These are phyloP conservation scores for Trichoderma cornu-damae DNA, from an alignment of 2,329 filamentous ascomycete species.

Conservation along the genomic window DNA sequence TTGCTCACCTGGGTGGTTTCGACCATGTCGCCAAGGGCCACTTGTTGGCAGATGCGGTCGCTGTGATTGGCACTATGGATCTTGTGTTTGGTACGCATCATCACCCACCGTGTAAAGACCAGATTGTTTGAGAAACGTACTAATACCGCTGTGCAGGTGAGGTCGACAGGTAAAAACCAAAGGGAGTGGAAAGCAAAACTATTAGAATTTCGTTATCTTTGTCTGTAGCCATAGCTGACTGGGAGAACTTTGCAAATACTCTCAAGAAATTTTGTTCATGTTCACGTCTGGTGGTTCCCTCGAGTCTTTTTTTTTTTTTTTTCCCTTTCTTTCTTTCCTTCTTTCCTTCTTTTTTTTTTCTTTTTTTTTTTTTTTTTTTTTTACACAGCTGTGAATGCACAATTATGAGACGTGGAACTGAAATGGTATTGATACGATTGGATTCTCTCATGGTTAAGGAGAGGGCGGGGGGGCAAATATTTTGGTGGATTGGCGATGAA, in stretches of 20 bases:
- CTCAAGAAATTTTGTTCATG: constrained; percentile 29
- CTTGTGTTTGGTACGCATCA: constrained; percentile 70
- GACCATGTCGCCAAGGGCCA: constrained; percentile 92
- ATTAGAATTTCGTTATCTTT: constrained; percentile 29
- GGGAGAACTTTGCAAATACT: constrained; percentile 37
- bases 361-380: too few relatives aligned
- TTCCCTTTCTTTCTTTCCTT: too few relatives aligned
- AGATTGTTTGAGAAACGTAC: constrained; percentile 19
- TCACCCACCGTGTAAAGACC: not conserved
- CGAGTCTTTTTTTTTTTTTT: too few relatives aligned
- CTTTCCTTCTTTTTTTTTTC: too few relatives aligned
- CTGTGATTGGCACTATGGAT: constrained; percentile 89
- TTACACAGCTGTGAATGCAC: not conserved
- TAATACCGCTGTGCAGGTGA: constrained; percentile 46
- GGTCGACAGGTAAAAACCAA: constrained; percentile 53
- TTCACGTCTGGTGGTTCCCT: not conserved
- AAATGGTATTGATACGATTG: not conserved
- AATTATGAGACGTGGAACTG: not conserved
- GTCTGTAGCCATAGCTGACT: constrained; percentile 40
- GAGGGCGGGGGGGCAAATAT: too few relatives aligned
- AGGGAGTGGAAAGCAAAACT: constrained; percentile 29
- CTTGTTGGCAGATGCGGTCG: constrained; percentile 90
- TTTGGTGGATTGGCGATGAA: not conserved
- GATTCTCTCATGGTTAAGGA: too few relatives aligned
- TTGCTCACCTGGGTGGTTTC: constrained; percentile 90